phyloP scores from a whole-genome alignment of 495 filamentous ascomycete genomes.

The Daldinia loculata region DNA sequence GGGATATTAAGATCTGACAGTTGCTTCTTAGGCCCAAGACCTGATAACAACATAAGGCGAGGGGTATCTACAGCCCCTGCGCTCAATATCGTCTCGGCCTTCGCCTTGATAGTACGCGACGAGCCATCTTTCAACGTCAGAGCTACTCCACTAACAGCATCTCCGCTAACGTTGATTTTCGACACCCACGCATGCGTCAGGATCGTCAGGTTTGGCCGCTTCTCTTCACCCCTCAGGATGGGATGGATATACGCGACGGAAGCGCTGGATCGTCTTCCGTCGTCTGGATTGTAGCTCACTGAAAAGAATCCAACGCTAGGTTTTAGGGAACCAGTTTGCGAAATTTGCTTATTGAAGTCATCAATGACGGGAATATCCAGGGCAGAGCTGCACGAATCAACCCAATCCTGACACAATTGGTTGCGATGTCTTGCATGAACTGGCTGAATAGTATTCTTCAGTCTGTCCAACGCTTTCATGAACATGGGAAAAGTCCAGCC shows the following conservation, averaged over 20 bases:
- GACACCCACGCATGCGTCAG: conserved; percentile 83
- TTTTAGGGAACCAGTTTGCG: conserved; percentile 69
- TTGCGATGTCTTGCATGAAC: conserved; percentile 80
- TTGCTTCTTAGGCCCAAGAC: conserved; percentile 76
- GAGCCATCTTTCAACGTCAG: conserved; percentile 72
- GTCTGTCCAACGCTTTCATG: conserved; percentile 75
- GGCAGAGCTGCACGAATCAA: conserved; percentile 74
- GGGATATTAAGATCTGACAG: conserved; percentile 71
- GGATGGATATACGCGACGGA: conserved; percentile 89
- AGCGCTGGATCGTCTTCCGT: conserved; percentile 79
- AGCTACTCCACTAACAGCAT: conserved; percentile 70
- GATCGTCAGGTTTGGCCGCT: conserved; percentile 78
- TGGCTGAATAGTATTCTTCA: conserved; percentile 82
- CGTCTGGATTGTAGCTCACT: conserved; percentile 82
- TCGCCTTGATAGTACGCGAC: conserved; percentile 66
- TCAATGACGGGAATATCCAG: conserved; percentile 78
- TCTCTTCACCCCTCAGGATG: conserved; percentile 78
- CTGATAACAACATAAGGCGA: conserved; percentile 76
- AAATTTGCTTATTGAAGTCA: conserved; percentile 84
- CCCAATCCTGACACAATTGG: conserved; percentile 85
- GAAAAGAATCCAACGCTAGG: conserved; percentile 85
- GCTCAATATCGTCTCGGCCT: conserved; percentile 77
- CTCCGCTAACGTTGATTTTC: conserved; percentile 71
- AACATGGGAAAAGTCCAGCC: conserved; percentile 84
- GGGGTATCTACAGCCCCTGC: conserved; percentile 82